Evolutionary conservation across 2,329 filamentous ascomycete species (phyloP).

Genomic region (Metarhizium robertsii): DNA sequence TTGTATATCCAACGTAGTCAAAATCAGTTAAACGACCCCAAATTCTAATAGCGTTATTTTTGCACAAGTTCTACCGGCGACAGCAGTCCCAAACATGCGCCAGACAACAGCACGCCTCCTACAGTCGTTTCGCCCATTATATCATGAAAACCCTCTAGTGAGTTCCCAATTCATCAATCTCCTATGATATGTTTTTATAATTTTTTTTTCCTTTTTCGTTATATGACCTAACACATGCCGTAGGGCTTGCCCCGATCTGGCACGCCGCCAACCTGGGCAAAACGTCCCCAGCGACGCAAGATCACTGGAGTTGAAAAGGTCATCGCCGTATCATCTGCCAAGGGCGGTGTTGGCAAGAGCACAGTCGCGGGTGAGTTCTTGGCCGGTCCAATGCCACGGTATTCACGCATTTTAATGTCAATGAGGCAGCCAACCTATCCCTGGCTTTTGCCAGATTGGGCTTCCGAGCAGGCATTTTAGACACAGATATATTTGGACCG

Average conservation of each 20-base stretch:
- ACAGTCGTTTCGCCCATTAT: constrained; percentile 18
- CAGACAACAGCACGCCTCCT: constrained; percentile 27
- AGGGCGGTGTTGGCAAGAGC: constrained; percentile 96
- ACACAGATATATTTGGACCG: constrained; percentile 94
- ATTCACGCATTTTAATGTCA: neutral
- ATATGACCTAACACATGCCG: neutral
- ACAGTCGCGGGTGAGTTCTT: constrained; percentile 64
- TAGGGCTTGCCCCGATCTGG: constrained; percentile 80
- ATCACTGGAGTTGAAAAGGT: constrained; percentile 83
- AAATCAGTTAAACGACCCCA: too few relatives aligned
- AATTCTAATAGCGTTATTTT: neutral
- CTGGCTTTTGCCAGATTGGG: constrained; percentile 77
- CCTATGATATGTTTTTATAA: too few relatives aligned
- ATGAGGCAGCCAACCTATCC: constrained; percentile 62
- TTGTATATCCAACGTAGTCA: too few relatives aligned
- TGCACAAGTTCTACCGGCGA: neutral
- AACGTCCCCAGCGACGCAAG: constrained; percentile 68
- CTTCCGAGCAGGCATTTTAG: constrained; percentile 76
- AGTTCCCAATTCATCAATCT: constrained; percentile 9
- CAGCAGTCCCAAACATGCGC: constrained; percentile 24
- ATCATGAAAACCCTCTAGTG: constrained; percentile 85
- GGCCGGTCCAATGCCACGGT: neutral
- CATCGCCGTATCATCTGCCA: constrained; percentile 94
- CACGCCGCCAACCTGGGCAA: constrained; percentile 45
- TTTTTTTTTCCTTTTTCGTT: too few relatives aligned